phyloP scores from a whole-genome alignment of 2,329 filamentous ascomycete genomes.

The Scleromitrula shiraiana region DNA sequence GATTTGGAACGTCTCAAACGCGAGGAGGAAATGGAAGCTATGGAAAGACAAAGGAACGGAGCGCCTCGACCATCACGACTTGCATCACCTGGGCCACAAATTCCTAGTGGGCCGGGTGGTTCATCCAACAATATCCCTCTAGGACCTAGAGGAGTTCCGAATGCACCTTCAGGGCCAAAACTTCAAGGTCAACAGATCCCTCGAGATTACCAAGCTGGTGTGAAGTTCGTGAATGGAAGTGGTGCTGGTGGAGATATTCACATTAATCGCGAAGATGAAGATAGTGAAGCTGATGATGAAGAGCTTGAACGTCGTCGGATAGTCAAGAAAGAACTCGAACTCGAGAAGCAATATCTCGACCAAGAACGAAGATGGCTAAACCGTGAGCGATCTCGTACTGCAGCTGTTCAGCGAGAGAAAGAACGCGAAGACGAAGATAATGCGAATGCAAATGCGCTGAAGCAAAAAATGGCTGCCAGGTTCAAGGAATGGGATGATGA shows the following conservation, averaged over 20 bases:
- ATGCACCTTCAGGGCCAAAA: slow-evolving; percentile 68
- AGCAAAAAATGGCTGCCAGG: slow-evolving; percentile 61
- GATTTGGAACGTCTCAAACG: slow-evolving; percentile 80
- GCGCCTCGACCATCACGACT: slow-evolving; percentile 58
- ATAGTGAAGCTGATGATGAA: slow-evolving; percentile 78
- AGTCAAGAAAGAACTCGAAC: slow-evolving; percentile 64
- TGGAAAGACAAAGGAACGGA: slow-evolving; percentile 68
- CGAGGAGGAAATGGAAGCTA: slow-evolving; percentile 88
- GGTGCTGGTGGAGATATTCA: slow-evolving; percentile 38
- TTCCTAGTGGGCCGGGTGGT: slow-evolving; percentile 50
- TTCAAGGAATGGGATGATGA: slow-evolving; percentile 86
- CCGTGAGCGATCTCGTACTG: slow-evolving; percentile 73
- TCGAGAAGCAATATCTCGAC: slow-evolving; percentile 74
- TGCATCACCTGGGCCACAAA: slow-evolving; percentile 53
- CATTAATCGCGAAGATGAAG: slow-evolving; percentile 68
- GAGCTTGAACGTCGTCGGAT: slow-evolving; percentile 70
- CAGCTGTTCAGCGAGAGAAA: slow-evolving; percentile 77
- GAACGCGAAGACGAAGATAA: slow-evolving; percentile 72
- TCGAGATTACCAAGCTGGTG: slow-evolving; percentile 65
- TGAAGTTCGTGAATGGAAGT: slow-evolving; percentile 76
- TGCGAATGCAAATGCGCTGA: slow-evolving; percentile 53
- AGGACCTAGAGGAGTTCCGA: slow-evolving; percentile 62
- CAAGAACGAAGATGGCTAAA: slow-evolving; percentile 88
- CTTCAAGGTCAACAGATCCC: slow-evolving; percentile 55
- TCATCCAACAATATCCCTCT: slow-evolving; percentile 69